Base-by-base conservation (phyloP, 352 stramenopile genomes). In the Plasmopara muralis region DNA sequence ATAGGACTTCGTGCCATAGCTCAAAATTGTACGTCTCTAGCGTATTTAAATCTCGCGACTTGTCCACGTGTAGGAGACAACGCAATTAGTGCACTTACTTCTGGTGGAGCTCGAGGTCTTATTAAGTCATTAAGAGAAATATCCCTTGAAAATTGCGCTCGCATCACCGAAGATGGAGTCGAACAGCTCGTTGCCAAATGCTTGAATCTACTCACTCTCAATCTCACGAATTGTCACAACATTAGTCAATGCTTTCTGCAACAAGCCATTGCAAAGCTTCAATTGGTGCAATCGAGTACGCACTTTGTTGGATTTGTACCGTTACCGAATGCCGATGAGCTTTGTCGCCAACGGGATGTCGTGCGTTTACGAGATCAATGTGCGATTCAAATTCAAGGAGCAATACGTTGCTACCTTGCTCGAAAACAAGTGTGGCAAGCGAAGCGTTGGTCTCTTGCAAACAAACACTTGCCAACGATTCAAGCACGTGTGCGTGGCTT, bases 231-330 rank as follows among this genome's bases (percentile, higher is more conserved):
- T 20, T 95, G 86, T 57, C 62, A 61, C 14, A 63, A 76, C 25
- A 78, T 96, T 47, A 70, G 81, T 1, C 68, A 83, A 15, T 62
- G 73, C 0, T 94, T 93, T 42, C 57, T 96, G 1, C 81, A 92
- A 43, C 54, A 65, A 16, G 60, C 95, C 13, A 68, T 93, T 34
- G 54, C 70, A 7, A 74, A 77, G 39, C 78, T 96, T 28, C 73
- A 73, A 47, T 92, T 94, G 43, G 85, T 94, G 28, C 77, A 96
- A 49, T 89, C 78, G 70, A 77, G 84, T 3, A 72, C 56, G n/a
- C 71, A 53, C 12, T 95, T 89, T 54, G 85, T 93, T 39, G 87
- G 86, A n/a, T 93, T 88, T 41, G 75, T 92, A 50, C 84, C 85
- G 6, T 64, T 92, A 4, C 82, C 83, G 7, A 87, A 96, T 47